Conservation (phyloP, 1,284 basidiomycete species). For the Ganoderma lucidum region DNA sequence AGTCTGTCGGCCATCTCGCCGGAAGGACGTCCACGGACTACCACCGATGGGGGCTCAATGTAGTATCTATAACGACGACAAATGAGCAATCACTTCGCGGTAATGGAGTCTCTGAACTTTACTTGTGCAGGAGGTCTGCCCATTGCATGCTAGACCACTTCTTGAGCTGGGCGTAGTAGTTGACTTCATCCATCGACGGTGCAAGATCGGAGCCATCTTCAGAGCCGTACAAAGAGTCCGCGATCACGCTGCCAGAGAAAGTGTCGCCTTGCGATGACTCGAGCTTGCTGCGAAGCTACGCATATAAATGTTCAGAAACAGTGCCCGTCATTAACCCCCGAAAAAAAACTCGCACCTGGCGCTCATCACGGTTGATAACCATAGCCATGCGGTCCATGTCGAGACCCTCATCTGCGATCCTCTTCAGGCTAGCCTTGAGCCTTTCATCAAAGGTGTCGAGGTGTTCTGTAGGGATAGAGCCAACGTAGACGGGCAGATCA, state of each 20-base stretch:
- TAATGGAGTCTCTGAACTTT: slow-evolving; percentile 11
- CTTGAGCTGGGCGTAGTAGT: slow-evolving; percentile 72
- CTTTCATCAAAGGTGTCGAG: slow-evolving; percentile 78
- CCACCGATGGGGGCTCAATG: slow-evolving; percentile 73
- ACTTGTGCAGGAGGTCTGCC: slow-evolving; percentile 85
- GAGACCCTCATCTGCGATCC: slow-evolving; percentile 80
- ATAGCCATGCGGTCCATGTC: slow-evolving; percentile 94
- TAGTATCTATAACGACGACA: slow-evolving; percentile 67
- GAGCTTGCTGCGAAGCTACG: slow-evolving; percentile 75
- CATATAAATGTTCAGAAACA: slow-evolving; percentile 11
- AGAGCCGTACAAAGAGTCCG: slow-evolving; percentile 90
- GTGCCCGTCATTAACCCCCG: background rate
- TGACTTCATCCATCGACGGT: slow-evolving; percentile 82
- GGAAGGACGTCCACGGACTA: slow-evolving; percentile 90
- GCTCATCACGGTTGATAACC: slow-evolving; percentile 89
- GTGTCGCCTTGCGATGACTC: slow-evolving; percentile 82
- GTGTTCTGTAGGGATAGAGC: slow-evolving; percentile 86
- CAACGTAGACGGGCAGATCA: slow-evolving; percentile 82
- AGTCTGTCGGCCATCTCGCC: slow-evolving; percentile 85
- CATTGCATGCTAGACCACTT: slow-evolving; percentile 84
- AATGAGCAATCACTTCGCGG: background rate
- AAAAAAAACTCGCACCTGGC: slow-evolving; percentile 63
- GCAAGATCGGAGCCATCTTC: slow-evolving; percentile 85
- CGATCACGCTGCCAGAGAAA: slow-evolving; percentile 78
- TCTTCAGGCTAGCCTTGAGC: slow-evolving; percentile 75